Percentiles rank a stretch among this genome's conserved stretches.
Evolutionary conservation across 441 rosid species (phyloP).

Genomic region (Hura crepitans): DNA sequence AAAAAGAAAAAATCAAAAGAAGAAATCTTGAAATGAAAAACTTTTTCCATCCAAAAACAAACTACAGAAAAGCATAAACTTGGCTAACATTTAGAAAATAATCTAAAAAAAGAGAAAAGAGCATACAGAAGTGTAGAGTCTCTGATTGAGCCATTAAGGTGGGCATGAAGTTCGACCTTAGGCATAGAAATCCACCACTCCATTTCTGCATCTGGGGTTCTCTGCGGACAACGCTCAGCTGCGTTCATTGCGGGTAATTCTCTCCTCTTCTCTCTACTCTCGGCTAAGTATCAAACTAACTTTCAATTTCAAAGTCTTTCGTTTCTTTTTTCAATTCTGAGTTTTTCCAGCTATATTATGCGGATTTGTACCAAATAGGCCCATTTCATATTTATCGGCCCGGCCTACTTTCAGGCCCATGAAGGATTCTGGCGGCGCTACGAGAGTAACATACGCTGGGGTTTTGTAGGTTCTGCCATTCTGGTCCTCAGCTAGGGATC

Average conservation of each 20-base stretch:
- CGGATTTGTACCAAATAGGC: no score
- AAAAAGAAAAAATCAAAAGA: not conserved
- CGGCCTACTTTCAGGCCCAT: no score
- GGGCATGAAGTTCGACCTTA: conserved; percentile 92
- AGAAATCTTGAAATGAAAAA: not conserved
- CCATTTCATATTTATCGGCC: no score
- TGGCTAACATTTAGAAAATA: not conserved
- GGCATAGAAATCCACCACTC: conserved; percentile 70
- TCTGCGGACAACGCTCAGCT: not conserved
- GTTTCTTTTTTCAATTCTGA: not conserved
- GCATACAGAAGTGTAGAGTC: conserved; percentile 78
- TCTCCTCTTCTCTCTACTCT: not conserved
- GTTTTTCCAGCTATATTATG: not conserved
- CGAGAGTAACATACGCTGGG: no score
- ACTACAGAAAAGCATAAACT: not conserved
- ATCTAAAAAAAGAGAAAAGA: not conserved
- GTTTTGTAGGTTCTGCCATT: no score
- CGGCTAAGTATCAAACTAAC: not conserved
- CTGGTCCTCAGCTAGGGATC: no score
- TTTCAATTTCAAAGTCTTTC: not conserved
- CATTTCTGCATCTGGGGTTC: conserved; percentile 30
- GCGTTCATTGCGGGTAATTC: not conserved
- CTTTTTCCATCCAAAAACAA: not conserved
- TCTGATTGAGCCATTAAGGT: conserved; percentile 92
- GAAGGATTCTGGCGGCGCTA: no score